phyloP scores from a whole-genome alignment of 352 stramenopile genomes.

The Phytophthora hibernalis region DNA sequence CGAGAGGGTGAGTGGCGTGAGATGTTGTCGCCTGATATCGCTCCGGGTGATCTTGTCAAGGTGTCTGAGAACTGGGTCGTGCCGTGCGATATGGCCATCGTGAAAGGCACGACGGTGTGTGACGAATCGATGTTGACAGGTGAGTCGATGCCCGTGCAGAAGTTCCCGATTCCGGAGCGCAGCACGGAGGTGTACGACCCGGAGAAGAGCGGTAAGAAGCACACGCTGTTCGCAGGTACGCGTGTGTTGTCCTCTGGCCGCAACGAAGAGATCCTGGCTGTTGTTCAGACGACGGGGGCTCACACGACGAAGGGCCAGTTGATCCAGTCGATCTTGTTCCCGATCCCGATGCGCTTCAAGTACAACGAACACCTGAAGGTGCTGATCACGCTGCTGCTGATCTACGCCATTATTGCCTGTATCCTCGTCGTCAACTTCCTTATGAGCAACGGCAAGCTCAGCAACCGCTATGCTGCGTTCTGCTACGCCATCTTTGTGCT shows the following conservation, averaged over 20 bases:
- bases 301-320: constrained; percentile 79
- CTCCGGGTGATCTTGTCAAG: constrained; percentile 55
- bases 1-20: constrained; percentile 47
- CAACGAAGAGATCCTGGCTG: constrained; percentile 57
- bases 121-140: constrained; percentile 65
- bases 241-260: constrained; percentile 51
- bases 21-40: constrained; percentile 42
- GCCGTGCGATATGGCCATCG: constrained; percentile 63
- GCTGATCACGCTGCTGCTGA: constrained; percentile 66
- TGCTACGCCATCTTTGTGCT: constrained; percentile 65
- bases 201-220: constrained; percentile 53
- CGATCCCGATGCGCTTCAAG: constrained; percentile 83
- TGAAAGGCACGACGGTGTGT: constrained; percentile 54
- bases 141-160: constrained; percentile 80
- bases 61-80: constrained; percentile 57
- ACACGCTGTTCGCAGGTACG: constrained; percentile 83
- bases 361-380: constrained; percentile 84
- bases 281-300: constrained; percentile 74
- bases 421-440: constrained; percentile 41
- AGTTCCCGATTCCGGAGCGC: constrained; percentile 60
- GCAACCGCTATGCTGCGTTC: constrained; percentile 51
- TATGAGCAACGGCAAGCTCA: constrained; percentile 47
- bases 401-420: constrained; percentile 62
- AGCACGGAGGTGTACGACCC: constrained; percentile 43
- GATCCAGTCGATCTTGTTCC: constrained; percentile 80